These are phyloP conservation scores for Suhomyces pyralidae DNA, from an alignment of 805 yeast species.

Conservation along the genomic window DNA sequence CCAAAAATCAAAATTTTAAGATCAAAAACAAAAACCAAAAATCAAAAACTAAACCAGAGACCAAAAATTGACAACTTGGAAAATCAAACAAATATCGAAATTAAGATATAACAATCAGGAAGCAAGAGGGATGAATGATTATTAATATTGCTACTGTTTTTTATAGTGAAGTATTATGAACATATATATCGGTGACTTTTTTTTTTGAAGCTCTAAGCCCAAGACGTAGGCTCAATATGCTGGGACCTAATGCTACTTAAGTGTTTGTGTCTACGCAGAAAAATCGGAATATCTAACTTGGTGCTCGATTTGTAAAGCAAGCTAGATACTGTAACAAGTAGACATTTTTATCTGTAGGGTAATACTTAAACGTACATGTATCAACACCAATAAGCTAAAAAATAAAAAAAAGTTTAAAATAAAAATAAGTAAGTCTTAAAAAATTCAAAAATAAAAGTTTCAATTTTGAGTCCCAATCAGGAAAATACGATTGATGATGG, in stretches of 20 bases:
- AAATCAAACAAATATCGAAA: neutral
- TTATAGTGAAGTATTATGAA: neutral
- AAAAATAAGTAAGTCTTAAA: neutral
- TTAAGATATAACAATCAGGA: neutral
- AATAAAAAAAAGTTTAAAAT: neutral
- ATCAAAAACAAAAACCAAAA: neutral
- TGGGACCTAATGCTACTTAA: neutral
- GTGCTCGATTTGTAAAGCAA: constrained; percentile 3
- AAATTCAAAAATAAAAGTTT: neutral
- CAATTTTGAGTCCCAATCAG: constrained; percentile 2
- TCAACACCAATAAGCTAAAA: neutral
- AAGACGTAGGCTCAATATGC: neutral
- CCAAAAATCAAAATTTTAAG: neutral
- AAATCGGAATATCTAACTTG: constrained; percentile 1
- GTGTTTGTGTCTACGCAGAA: neutral
- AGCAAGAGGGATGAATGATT: neutral
- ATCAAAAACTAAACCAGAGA: neutral
- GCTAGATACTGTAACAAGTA: constrained; percentile 4
- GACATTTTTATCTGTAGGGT: constrained; percentile 4
- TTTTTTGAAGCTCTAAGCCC: neutral
- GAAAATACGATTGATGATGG: neutral
- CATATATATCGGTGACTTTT: neutral
- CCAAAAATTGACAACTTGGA: neutral
- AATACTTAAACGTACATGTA: constrained; percentile 4
- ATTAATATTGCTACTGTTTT: neutral